Base-by-base conservation (phyloP, 805 yeast genomes). In the Kodamaea lidongshanica region DNA sequence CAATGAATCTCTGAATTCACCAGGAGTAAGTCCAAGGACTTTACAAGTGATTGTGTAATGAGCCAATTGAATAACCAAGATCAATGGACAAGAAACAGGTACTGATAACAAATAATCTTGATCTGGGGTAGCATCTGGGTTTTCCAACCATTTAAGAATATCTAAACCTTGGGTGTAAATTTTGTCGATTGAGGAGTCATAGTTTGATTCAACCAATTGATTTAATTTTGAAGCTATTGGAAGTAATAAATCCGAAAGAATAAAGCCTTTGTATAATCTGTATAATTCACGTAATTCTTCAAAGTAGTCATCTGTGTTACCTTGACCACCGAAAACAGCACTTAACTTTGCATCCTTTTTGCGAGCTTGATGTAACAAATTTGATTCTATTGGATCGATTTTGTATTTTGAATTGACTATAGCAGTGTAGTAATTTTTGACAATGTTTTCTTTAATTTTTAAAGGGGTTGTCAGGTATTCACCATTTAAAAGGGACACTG, bases 251-350 rank as follows among this genome's bases (percentile, higher is more conserved):
- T 81, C 89, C 14, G 70, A 58, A 26, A 48, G 40, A 33, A 87
- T 65, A 40, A 89, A 67, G 16, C 84, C 83, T 42, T 78, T 70
- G 68, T 92, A 92, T 36, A 78, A 70, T 41, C 74, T 65, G 67
- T 83, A 80, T 37, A 88, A 57, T 42, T 86, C 94, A 56, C 95
- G 78, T 54, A 92, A 74, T 67, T 92, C 99, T 56, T 88, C 96
- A 48, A 92, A 92, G 67, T 86, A 92, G 56, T 92, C 96, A 54
- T 92, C 97, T 31, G 94, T 79, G 67, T 86, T 89, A 62, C 99
- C 99, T 68, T 92, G 99, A 51, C 99, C 99, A 56, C 99, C 98
- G 50, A 89, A 92, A 45, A 92, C 77, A 41, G 96, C 95, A 37
- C 72, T 76, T 34, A 88, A 59, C 38, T 70, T 66, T 25, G 88